Evolutionary conservation across 495 filamentous ascomycete species (phyloP).

Genomic region (Hypoxylon fragiforme): DNA sequence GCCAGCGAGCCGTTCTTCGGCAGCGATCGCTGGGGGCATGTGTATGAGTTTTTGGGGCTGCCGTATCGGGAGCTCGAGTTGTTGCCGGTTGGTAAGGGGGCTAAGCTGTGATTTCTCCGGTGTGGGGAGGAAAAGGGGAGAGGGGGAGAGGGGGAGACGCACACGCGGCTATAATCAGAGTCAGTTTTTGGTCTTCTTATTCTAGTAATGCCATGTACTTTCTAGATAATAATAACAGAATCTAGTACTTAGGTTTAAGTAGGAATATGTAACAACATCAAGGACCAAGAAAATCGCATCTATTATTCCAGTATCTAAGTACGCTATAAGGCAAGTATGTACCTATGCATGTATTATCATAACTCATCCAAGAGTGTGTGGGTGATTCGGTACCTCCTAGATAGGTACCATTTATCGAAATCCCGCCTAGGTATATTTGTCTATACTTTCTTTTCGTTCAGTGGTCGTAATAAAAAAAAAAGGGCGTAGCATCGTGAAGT

Average conservation of each 20-base stretch:
- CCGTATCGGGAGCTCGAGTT: conserved; percentile 43
- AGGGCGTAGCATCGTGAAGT: conserved; percentile 22
- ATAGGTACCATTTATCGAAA: too few species aligned
- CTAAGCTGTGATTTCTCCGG: neutral
- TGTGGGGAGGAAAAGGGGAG: neutral
- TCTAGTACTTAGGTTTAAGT: too few species aligned
- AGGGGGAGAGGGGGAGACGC: neutral
- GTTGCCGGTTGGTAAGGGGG: conserved; percentile 27
- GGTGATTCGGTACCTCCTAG: too few species aligned
- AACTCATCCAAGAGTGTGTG: too few species aligned
- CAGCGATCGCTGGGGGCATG: conserved; percentile 64
- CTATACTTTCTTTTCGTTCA: conserved; percentile 21
- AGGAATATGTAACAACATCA: too few species aligned
- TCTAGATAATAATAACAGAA: too few species aligned
- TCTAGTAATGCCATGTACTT: too few species aligned
- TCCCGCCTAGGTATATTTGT: too few species aligned
- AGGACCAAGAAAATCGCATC: neutral
- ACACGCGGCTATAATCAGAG: too few species aligned
- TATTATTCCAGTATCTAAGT: conserved; percentile 22
- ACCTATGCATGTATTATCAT: neutral
- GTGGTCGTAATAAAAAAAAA: conserved; percentile 28
- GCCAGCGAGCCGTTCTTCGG: conserved; percentile 73
- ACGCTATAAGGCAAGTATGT: neutral
- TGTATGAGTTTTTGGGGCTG: conserved; percentile 47
- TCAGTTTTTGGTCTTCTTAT: too few species aligned